Evolutionary conservation across 192 early-diverging fungal species (phyloP).

Genomic region (Dissophora ornata): DNA sequence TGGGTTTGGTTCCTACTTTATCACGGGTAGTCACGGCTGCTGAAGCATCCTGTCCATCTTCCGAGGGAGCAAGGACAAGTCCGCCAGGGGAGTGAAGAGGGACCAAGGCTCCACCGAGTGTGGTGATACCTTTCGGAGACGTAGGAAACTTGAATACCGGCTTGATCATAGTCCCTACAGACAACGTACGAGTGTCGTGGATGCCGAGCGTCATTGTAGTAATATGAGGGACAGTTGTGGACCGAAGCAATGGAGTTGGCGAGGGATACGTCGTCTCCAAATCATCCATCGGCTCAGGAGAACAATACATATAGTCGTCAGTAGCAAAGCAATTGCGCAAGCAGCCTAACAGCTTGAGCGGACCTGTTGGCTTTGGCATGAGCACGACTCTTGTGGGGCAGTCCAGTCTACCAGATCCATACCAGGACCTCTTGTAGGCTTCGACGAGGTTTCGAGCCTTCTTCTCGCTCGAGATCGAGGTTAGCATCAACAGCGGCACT

Average conservation of each 20-base stretch:
- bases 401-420: background rate
- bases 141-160: constrained; percentile 28
- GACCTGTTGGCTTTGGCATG: constrained; percentile 38
- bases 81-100: constrained; percentile 10
- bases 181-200: background rate
- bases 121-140: background rate
- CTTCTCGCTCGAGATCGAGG: constrained; percentile 25
- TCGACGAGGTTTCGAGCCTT: constrained; percentile 25
- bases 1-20: background rate
- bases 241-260: background rate
- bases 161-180: constrained; percentile 21
- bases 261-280: background rate
- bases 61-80: background rate
- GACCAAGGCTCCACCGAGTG: background rate
- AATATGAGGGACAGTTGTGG: background rate
- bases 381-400: constrained; percentile 28
- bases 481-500: constrained; percentile 38
- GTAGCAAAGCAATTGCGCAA: constrained; percentile 18
- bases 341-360: constrained; percentile 34
- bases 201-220: constrained; percentile 7
- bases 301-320: background rate
- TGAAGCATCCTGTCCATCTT: background rate
- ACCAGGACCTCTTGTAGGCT: constrained; percentile 7
- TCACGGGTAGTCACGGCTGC: too few relatives aligned
- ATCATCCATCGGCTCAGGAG: background rate